These are phyloP conservation scores for Papilionanthe hybrid DNA, from an alignment of 116 monocot species.

Conservation along the genomic window DNA sequence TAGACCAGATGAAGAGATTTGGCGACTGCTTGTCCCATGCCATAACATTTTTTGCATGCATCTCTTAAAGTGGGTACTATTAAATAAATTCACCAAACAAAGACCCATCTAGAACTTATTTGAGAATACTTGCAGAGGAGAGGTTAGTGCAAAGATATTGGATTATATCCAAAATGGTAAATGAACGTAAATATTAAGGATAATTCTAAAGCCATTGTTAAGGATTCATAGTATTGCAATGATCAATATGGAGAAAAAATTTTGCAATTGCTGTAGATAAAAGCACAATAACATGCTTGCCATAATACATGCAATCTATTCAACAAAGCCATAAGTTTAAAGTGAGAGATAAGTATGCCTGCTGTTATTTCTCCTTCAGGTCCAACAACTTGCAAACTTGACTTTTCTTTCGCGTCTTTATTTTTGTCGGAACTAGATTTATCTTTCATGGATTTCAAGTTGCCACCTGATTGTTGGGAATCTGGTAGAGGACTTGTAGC, in stretches of 20 bases:
- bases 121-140: background rate
- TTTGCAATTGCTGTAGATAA: background rate
- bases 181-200: background rate
- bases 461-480: constrained; percentile 60
- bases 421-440: constrained; percentile 64
- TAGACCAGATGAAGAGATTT: background rate
- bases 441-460: constrained; percentile 84
- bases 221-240: background rate
- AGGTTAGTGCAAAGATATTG: background rate
- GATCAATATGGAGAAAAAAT: background rate
- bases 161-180: background rate
- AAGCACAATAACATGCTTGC: background rate
- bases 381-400: constrained; percentile 74
- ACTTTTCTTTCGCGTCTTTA: constrained; percentile 81
- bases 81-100: background rate
- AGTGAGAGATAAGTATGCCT: constrained; percentile 32
- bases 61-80: background rate
- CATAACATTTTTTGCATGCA: background rate
- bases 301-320: background rate
- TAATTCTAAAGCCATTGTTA: background rate
- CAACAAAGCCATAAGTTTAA: background rate
- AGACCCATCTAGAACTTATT: background rate
- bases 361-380: constrained; percentile 90
- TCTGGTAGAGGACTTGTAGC: constrained; percentile 76
- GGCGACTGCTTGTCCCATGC: background rate